Conservation (phyloP, 345 rosid species). For the Syzygium oleosum region DNA sequence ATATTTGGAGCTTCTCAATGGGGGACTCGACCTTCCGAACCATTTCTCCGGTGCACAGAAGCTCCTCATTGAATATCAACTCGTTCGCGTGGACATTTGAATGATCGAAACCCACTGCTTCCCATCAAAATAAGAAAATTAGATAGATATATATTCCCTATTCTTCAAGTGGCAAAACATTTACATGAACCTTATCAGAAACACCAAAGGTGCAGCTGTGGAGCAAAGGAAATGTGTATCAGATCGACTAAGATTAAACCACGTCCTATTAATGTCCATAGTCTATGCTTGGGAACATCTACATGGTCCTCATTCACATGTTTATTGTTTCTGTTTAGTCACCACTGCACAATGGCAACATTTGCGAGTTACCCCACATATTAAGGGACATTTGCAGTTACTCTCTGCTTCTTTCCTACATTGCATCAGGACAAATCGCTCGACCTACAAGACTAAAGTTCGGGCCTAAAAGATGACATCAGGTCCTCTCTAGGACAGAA, state of each 20-base stretch:
- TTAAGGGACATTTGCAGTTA: background rate
- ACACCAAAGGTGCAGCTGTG: background rate
- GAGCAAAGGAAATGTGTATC: background rate
- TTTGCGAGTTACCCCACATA: no score
- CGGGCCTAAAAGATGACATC: background rate
- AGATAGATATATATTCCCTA: background rate
- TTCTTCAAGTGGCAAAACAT: background rate
- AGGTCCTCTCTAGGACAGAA: background rate
- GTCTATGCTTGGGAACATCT: no score
- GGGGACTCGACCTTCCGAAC: conserved; percentile 64
- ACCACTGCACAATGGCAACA: background rate
- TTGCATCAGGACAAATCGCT: background rate
- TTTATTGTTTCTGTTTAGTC: background rate
- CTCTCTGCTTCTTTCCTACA: background rate
- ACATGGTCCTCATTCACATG: background rate
- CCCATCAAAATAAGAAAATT: background rate
- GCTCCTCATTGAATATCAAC: conserved; percentile 40
- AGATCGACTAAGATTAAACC: background rate
- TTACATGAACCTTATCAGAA: background rate
- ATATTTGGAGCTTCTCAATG: conserved; percentile 58
- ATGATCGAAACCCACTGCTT: conserved; percentile 48
- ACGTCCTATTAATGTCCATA: no score
- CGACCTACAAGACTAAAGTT: background rate
- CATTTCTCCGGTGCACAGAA: conserved; percentile 74
- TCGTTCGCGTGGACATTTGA: conserved; percentile 75